phyloP scores from a whole-genome alignment of 2,329 filamentous ascomycete genomes.

The Aspergillus felis region DNA sequence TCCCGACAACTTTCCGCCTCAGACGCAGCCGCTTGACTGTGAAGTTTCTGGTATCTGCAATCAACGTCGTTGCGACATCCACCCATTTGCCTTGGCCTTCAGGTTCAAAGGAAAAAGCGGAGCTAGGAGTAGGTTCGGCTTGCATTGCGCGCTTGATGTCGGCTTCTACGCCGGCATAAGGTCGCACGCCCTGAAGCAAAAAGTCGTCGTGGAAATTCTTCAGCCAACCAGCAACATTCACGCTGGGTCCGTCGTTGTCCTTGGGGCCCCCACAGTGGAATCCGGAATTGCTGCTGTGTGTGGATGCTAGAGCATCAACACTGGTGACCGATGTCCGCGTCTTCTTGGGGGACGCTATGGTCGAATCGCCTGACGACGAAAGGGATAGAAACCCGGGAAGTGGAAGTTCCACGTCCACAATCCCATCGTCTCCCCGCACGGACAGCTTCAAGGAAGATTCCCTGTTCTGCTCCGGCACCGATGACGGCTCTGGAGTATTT shows the following conservation, averaged over 20 bases:
- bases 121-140: slow-evolving; percentile 46
- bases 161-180: slow-evolving; percentile 49
- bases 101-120: slow-evolving; percentile 31
- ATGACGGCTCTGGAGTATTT: slow-evolving; percentile 26
- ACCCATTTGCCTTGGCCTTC: slow-evolving; percentile 48
- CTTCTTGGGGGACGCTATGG: slow-evolving; percentile 40
- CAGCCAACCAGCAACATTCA: slow-evolving; percentile 57
- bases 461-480: slow-evolving; percentile 28
- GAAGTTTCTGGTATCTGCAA: slow-evolving; percentile 53
- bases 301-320: slow-evolving; percentile 47
- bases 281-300: slow-evolving; percentile 39
- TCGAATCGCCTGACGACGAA: slow-evolving; percentile 44
- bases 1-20: slow-evolving; percentile 41
- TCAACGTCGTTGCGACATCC: slow-evolving; percentile 54
- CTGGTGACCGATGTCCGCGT: slow-evolving; percentile 49
- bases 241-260: slow-evolving; percentile 45
- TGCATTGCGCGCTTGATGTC: slow-evolving; percentile 57
- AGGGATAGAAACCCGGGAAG: slow-evolving; percentile 50
- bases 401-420: slow-evolving; percentile 59
- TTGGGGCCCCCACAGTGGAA: slow-evolving; percentile 25
- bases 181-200: slow-evolving; percentile 54
- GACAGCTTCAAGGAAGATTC: slow-evolving; percentile 51
- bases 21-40: slow-evolving; percentile 55
- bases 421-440: slow-evolving; percentile 55
- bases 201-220: slow-evolving; percentile 58